Conservation (phyloP, 2,329 filamentous ascomycete species). For the Amauroascus niger region DNA sequence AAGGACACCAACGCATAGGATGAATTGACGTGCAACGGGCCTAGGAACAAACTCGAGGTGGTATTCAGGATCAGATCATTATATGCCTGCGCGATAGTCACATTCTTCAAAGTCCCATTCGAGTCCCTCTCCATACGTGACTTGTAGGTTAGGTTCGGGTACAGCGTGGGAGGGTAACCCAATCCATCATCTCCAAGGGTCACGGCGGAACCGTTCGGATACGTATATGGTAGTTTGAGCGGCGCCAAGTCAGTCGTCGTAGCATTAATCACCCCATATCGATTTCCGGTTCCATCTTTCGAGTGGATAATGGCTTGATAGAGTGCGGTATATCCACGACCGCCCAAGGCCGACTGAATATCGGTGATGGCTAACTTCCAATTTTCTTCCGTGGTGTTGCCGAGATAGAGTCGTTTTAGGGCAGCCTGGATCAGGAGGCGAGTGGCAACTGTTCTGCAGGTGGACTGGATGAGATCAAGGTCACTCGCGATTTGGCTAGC, state of each 20-base stretch:
- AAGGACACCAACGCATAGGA: neutral
- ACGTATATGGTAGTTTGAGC: neutral
- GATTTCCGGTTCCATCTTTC: constrained; percentile 51
- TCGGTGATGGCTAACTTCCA: constrained; percentile 57
- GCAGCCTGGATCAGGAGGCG: constrained; percentile 46
- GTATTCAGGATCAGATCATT: neutral
- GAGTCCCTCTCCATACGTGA: neutral
- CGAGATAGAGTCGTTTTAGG: constrained; percentile 41
- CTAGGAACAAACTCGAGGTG: neutral
- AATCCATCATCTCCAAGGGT: neutral
- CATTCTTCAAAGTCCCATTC: neutral
- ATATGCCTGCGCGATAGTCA: neutral
- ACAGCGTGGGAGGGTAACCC: constrained; percentile 1
- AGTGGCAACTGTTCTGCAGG: constrained; percentile 61
- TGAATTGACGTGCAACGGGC: neutral
- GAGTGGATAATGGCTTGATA: constrained; percentile 68
- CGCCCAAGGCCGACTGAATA: constrained; percentile 57
- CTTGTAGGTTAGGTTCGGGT: constrained; percentile 1
- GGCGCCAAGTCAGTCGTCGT: neutral
- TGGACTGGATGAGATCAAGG: constrained; percentile 67
- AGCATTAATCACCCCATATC: constrained; percentile 2
- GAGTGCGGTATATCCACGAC: constrained; percentile 45
- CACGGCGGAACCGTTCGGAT: constrained; percentile 3
- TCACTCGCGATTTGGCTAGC: constrained; percentile 70
- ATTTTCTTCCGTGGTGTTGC: constrained; percentile 47